Evolutionary conservation across 768 basidiomycete species (phyloP), one percentile per base, ranked within the genome.

Genomic region (Boletellus ananiceps): DNA sequence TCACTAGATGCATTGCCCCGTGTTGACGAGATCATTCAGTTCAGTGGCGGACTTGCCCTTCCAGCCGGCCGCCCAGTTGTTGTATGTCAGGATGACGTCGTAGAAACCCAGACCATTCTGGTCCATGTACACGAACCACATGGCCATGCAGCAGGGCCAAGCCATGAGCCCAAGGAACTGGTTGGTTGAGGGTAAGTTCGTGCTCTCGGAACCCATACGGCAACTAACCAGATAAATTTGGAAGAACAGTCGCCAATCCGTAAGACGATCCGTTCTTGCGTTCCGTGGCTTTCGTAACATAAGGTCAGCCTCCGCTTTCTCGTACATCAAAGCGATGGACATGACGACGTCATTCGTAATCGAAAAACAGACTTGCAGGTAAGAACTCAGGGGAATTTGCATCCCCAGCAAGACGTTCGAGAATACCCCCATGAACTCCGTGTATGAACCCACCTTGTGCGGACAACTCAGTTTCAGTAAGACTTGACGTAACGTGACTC

Each of bases 341-440:
- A 77, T 77, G 40, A 75, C 64, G 19, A 80, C 74, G 44, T 81
- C 79, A 42, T 77, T 79, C 8, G 69, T 69, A 38, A 78, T 76
- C 50, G 75, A 81, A 63, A 81, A 78, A 60, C 80, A 71, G 50
- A 75, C 72, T 63, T 82, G 81, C 13, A 82, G 62, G 50, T 74
- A 77, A 4, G 78, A 77, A 56, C 75, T 77, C 34, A 84, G 68
- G 6, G 77, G 68, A 44, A 81, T 74, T 44, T 81, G 82, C 60
- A 83, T 76, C 44, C 82, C 82, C 25, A 82, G 60, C 56, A 82
- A 64, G 33, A 81, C 77, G 49, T 81, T 82, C 40, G 75, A 51
- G 11, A 83, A 67, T 44, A 84, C 78, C 0, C 69, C 71, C 69
- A 80, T 74, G 50, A 81, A 74, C 55, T 83, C 80, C 15, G 79